These are phyloP conservation scores for Wallemia hederae DNA, from an alignment of 1,284 basidiomycete genomes.

Conservation along the genomic window DNA sequence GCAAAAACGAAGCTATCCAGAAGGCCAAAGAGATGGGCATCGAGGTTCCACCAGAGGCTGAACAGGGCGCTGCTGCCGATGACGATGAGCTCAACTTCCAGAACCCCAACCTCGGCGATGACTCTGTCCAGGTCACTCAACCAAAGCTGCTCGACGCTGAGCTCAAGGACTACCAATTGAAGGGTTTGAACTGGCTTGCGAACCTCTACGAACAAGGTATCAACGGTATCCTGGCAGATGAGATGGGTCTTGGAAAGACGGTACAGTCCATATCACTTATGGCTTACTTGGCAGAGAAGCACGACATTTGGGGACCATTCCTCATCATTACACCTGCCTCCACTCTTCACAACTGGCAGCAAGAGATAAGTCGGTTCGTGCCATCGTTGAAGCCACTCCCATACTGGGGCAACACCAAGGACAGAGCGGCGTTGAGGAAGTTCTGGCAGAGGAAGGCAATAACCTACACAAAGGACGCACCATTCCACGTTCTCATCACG, in stretches of 20 bases:
- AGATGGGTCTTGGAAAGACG: constrained; percentile 97
- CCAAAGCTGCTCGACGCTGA: constrained; percentile 45
- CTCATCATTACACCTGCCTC: constrained; percentile 96
- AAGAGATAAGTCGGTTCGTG: constrained; percentile 85
- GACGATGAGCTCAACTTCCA: constrained; percentile 97
- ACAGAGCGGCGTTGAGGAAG: constrained; percentile 73
- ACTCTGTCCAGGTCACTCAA: constrained; percentile 59
- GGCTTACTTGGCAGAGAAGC: constrained; percentile 60
- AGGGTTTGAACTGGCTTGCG: constrained; percentile 89
- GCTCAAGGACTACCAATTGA: constrained; percentile 84
- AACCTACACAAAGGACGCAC: constrained; percentile 77
- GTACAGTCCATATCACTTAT: constrained; percentile 95
- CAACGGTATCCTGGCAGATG: constrained; percentile 89
- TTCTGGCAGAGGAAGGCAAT: constrained; percentile 98
- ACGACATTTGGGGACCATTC: constrained; percentile 99
- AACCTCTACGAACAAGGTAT: constrained; percentile 49
- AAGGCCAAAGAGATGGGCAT: constrained; percentile 12
- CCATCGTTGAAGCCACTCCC: constrained; percentile 79
- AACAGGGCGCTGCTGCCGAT: constrained; percentile 29
- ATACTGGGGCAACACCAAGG: constrained; percentile 96
- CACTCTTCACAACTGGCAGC: constrained; percentile 98
- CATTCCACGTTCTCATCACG: constrained; percentile 89
- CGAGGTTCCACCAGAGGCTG: constrained; percentile 6
- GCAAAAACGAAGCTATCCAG: constrained; percentile 42
- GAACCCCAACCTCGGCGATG: constrained; percentile 79